phyloP scores from a whole-genome alignment of 139 green algal species.

The Parachlorella kessleri region DNA sequence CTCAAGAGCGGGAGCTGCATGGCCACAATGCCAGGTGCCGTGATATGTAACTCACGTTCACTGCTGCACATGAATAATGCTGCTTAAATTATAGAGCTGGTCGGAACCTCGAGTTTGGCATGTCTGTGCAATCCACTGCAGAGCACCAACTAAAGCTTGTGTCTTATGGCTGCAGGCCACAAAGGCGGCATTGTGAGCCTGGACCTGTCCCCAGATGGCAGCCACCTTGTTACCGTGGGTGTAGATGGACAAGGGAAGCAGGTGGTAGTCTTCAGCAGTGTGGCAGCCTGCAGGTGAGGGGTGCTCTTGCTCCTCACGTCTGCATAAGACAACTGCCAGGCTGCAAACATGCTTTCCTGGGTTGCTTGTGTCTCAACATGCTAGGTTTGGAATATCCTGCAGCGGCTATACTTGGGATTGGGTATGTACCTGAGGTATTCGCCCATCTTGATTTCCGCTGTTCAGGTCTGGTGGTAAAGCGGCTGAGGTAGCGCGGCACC shows the following conservation, averaged over 20 bases:
- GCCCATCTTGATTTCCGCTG: no score
- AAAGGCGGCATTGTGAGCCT: constrained; percentile 57
- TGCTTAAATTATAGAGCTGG: no score
- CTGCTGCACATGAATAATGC: background rate
- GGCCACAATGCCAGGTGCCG: constrained; percentile 59
- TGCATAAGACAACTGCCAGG: no score
- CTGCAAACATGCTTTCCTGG: no score
- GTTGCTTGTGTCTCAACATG: no score
- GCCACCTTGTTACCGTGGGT: constrained; percentile 66
- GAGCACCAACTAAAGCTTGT: no score
- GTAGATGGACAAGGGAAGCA: constrained; percentile 63
- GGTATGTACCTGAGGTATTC: no score
- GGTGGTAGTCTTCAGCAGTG: constrained; percentile 76
- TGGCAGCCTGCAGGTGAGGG: constrained; percentile 41
- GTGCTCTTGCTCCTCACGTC: no score
- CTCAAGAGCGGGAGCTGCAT: constrained; percentile 53
- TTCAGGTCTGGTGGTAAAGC: constrained; percentile 25
- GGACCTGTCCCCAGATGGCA: constrained; percentile 71
- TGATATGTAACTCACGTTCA: background rate
- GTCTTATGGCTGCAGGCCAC: constrained; percentile 52
- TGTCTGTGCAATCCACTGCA: no score
- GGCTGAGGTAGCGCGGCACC: constrained; percentile 36
- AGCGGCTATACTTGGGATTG: no score
- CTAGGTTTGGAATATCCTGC: no score
- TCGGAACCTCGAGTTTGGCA: no score